Conservation (phyloP, 2,329 filamentous ascomycete species). For the Lanzia echinophila region DNA sequence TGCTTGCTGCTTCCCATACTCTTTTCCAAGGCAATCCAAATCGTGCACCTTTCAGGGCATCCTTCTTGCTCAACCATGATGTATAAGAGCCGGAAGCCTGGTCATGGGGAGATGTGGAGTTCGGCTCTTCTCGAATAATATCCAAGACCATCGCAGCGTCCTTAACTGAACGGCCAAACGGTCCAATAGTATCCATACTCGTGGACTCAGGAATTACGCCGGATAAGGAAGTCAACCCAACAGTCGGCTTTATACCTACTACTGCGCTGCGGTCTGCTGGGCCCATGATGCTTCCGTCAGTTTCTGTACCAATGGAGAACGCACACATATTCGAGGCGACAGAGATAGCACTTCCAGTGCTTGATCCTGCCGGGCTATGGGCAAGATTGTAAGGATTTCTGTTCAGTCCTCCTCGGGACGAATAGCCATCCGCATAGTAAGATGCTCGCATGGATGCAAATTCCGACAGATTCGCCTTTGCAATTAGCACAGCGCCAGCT, state of each 20-base stretch:
- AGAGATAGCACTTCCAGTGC: conserved; percentile 37
- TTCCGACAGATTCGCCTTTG: conserved; percentile 58
- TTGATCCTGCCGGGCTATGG: conserved; percentile 54
- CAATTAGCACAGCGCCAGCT: conserved; percentile 58
- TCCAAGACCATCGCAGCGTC: conserved; percentile 42
- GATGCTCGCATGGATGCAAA: conserved; percentile 58
- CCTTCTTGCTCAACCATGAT: conserved; percentile 9
- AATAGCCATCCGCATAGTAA: conserved; percentile 54
- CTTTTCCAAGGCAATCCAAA: conserved; percentile 66
- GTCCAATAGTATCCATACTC: conserved; percentile 58
- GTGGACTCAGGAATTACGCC: conserved; percentile 57
- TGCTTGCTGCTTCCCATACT: conserved; percentile 54
- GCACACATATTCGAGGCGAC: neutral
- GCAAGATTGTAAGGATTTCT: conserved; percentile 51
- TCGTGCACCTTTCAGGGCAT: conserved; percentile 49
- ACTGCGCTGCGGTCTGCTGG: conserved; percentile 49
- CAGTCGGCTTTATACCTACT: conserved; percentile 61
- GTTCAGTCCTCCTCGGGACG: conserved; percentile 53
- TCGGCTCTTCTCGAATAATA: too few species aligned
- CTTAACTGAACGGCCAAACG: conserved; percentile 55
- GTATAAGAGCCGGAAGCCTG: neutral
- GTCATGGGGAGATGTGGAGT: too few species aligned
- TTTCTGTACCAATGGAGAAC: conserved; percentile 52
- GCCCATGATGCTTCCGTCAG: conserved; percentile 45
- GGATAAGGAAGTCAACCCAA: conserved; percentile 54